phyloP scores from a whole-genome alignment of 2,329 filamentous ascomycete genomes.

The Hymenoscyphus occultus region DNA sequence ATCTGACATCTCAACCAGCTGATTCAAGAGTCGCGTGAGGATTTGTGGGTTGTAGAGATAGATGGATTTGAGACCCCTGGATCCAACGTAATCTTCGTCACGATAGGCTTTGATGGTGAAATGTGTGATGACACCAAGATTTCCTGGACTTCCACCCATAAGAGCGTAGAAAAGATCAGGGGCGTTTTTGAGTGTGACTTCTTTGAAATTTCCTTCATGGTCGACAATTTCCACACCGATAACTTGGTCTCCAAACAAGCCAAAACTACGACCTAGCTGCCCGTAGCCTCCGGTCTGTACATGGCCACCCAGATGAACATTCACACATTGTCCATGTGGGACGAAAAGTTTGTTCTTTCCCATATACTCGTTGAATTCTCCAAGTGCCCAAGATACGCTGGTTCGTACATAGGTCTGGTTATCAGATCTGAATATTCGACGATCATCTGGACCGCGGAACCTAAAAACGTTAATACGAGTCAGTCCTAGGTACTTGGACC shows the following conservation, averaged over 20 bases:
- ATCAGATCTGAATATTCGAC: constrained; percentile 36
- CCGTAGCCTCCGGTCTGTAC: constrained; percentile 38
- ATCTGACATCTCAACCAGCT: constrained; percentile 45
- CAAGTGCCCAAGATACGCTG: constrained; percentile 43
- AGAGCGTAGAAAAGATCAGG: constrained; percentile 36
- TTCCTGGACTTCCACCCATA: constrained; percentile 37
- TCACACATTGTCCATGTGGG: constrained; percentile 45
- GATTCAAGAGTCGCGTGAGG: constrained; percentile 40
- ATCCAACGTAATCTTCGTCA: constrained; percentile 41
- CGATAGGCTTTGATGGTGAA: constrained; percentile 40
- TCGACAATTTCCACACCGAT: constrained; percentile 33
- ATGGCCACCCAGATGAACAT: constrained; percentile 47
- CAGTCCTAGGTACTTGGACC: too few species aligned
- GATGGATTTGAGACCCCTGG: constrained; percentile 42
- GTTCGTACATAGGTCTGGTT: constrained; percentile 39
- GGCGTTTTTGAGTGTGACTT: constrained; percentile 30
- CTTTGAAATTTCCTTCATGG: constrained; percentile 29
- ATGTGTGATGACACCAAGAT: constrained; percentile 37
- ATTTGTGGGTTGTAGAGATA: constrained; percentile 42
- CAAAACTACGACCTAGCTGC: constrained; percentile 4
- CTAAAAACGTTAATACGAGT: too few species aligned
- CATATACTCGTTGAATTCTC: constrained; percentile 44
- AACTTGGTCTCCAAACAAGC: constrained; percentile 38
- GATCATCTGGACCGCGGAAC: constrained; percentile 38
- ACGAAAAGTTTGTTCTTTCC: constrained; percentile 43